Evolutionary conservation across 164 flowering plant species (phyloP).

Genomic region (Berberis thunbergii): DNA sequence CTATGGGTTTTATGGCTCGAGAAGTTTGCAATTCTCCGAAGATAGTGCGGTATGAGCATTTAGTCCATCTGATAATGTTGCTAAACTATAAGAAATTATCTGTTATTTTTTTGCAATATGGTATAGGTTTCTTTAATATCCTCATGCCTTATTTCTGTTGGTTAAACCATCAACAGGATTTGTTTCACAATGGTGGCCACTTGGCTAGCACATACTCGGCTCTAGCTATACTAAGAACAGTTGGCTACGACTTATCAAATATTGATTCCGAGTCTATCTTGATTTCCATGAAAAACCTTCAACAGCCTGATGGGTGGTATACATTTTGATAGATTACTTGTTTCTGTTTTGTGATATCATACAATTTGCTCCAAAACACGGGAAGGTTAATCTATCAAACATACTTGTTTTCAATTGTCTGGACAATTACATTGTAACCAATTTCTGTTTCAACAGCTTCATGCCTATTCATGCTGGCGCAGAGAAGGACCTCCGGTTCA

Average conservation of each 20-base stretch:
- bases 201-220: slow-evolving; percentile 95
- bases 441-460: slow-evolving; percentile 41
- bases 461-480: slow-evolving; percentile 79
- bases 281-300: slow-evolving; percentile 74
- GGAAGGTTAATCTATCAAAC: background rate
- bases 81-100: background rate
- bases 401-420: background rate
- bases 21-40: slow-evolving; percentile 51
- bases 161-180: slow-evolving; percentile 29
- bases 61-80: slow-evolving; percentile 18
- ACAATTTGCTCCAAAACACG: too few species aligned
- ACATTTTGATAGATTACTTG: background rate
- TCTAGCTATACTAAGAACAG: slow-evolving; percentile 62
- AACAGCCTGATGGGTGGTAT: slow-evolving; percentile 90
- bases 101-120: too few species aligned
- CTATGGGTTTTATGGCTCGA: slow-evolving; percentile 84
- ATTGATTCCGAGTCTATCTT: slow-evolving; percentile 42
- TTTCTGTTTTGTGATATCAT: too few species aligned
- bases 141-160: too few species aligned
- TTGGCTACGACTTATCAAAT: slow-evolving; percentile 52
- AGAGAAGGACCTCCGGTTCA: slow-evolving; percentile 85
- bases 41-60: slow-evolving; percentile 44
- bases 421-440: background rate
- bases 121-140: too few species aligned
- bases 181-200: slow-evolving; percentile 49